Percentiles rank a stretch among this genome's conserved stretches.
Conservation (phyloP, 805 yeast genomes). For the Saccharomycopsis sp. region DNA sequence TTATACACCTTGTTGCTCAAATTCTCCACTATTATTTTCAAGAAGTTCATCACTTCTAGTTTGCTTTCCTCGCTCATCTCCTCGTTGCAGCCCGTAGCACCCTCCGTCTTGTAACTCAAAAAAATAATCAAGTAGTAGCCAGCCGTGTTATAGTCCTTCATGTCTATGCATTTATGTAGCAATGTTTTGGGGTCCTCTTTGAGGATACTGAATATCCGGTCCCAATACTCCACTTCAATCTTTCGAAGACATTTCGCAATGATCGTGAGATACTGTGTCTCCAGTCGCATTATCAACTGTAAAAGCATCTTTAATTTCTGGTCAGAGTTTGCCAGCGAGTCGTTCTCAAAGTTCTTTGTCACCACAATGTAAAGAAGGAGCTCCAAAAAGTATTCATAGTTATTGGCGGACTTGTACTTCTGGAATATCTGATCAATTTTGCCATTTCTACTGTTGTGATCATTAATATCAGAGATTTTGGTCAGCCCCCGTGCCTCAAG, state of each 20-base stretch:
- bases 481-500: not conserved
- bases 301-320: constrained; percentile 20
- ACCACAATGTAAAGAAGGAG: constrained; percentile 34
- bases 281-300: constrained; percentile 23
- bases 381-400: constrained; percentile 41
- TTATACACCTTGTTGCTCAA: constrained; percentile 15
- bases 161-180: constrained; percentile 35
- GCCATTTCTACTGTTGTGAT: not conserved
- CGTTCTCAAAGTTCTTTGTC: constrained; percentile 21
- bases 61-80: constrained; percentile 18
- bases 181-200: constrained; percentile 36
- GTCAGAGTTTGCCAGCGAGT: constrained; percentile 13
- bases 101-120: constrained; percentile 37
- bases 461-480: not conserved
- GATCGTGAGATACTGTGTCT: constrained; percentile 26
- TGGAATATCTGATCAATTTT: constrained; percentile 24
- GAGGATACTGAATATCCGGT: constrained; percentile 33
- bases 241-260: constrained; percentile 45
- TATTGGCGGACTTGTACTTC: constrained; percentile 31
- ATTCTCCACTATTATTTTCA: constrained; percentile 26
- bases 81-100: not conserved
- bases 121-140: constrained; percentile 42
- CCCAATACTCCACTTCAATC: constrained; percentile 45
- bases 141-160: constrained; percentile 38
- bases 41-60: constrained; percentile 23